Conservation (phyloP, 306 rosid genomes). For the Lotus japonicus region DNA sequence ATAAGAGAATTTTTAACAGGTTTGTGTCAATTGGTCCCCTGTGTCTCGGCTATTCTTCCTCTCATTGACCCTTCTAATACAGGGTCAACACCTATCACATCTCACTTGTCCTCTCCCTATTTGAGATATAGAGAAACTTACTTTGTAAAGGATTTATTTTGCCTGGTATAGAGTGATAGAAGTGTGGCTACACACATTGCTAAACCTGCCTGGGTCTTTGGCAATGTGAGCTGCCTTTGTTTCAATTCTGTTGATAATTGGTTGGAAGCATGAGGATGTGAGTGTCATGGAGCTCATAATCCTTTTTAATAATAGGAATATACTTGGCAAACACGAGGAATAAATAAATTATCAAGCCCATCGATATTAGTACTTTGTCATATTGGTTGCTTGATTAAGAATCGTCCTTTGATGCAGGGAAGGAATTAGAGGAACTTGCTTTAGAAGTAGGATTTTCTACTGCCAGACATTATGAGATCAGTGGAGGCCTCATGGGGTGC, state of each 20-base stretch:
- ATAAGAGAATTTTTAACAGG: conserved; percentile 83
- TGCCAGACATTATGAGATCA: conserved; percentile 68
- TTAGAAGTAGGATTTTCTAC: conserved; percentile 73
- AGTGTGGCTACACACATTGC: neutral
- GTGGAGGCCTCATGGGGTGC: conserved; percentile 88
- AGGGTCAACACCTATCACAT: neutral
- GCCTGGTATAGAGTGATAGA: neutral
- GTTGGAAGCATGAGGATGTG: neutral
- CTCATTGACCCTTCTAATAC: no score
- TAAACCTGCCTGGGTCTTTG: neutral
- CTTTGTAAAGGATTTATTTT: neutral
- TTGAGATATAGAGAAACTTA: neutral
- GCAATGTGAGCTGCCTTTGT: neutral
- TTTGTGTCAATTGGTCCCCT: conserved; percentile 7
- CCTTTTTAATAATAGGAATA: neutral
- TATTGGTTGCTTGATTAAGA: conserved; percentile 10
- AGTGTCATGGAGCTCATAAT: neutral
- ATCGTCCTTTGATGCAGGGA: conserved; percentile 45
- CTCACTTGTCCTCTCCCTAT: neutral
- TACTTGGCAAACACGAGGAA: neutral
- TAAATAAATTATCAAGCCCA: neutral
- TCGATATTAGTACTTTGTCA: neutral
- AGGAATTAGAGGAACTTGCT: conserved; percentile 78
- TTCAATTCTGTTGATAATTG: neutral
- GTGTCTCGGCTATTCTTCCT: no score